Evolutionary conservation across 306 rosid species (phyloP), one percentile per base, ranked within the genome.

Genomic region (Biancaea sappan): DNA sequence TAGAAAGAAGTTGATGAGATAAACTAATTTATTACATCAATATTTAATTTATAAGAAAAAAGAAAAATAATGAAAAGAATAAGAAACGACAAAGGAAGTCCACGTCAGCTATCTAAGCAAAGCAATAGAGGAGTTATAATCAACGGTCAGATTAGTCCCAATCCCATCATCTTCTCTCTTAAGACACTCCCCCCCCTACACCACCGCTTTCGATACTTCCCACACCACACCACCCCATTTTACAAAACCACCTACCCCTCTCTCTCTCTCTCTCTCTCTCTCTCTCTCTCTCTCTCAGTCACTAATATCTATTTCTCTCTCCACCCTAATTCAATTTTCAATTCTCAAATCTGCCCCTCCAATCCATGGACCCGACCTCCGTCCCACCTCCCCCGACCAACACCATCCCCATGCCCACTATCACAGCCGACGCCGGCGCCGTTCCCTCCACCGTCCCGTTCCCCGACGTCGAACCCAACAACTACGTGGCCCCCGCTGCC

Each of bases 331-430:
- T 29, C 59, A 22, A n/a, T 16, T 46, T 8, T 12, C 77, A 40
- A 40, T 61, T 63, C 44, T n/a, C 75, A 5, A 67, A 62, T 73
- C 80, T 46, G 28, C 72, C 59, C 47, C 7, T 57, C 28, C 25
- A 87, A 4, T 57, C 28, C 25, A 87, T 87, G 92, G 96, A 87
- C 78, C 75, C 87, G 60, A 52, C 73, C 8, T 66, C 63, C 66
- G 31, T 44, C 64, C 53, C 75, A 15, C 64, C 71, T 2, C 59
- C 67, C 13, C 71, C 67, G 13, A 38, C 7, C 58, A 2, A 29
- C 58, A 34, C 77, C 48, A 32, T 22, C 8, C 12, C 74, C 9
- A 8, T 57, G 28, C 15, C 56, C 37, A 16, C 65, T 8, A 18
- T n/a, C 52, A 4, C 29, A n/a, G n/a, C n/a, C n/a, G n/a, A n/a